Percentiles rank a stretch among this genome's conserved stretches.
These are phyloP conservation scores for Xylaria grammica DNA, from an alignment of 495 filamentous ascomycete species.

Conservation along the genomic window DNA sequence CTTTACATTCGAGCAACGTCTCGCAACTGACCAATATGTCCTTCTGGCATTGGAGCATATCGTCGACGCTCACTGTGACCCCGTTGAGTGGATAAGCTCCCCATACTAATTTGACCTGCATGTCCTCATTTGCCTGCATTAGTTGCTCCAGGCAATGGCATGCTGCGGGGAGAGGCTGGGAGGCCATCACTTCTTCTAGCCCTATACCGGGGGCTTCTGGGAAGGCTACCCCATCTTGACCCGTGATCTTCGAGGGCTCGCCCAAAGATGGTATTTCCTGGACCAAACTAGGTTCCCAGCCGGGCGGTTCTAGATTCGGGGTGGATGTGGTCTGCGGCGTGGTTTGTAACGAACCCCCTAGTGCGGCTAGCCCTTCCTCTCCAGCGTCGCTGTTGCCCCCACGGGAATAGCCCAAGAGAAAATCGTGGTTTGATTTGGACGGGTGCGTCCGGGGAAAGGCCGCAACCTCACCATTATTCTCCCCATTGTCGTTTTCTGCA, in stretches of 20 bases:
- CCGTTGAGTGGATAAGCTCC: neutral
- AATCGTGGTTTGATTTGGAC: neutral
- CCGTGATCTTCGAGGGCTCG: too few relatives aligned
- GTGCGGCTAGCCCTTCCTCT: neutral
- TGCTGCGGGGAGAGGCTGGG: neutral
- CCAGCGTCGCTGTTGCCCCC: neutral
- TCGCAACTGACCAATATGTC: conserved; percentile 11
- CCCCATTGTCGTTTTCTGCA: neutral
- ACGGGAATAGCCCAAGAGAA: neutral
- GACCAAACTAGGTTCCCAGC: neutral
- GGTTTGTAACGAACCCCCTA: neutral
- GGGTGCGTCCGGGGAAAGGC: neutral
- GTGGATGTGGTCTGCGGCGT: neutral
- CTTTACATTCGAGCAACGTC: neutral
- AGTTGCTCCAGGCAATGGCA: conserved; percentile 8
- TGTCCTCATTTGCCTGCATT: conserved; percentile 7
- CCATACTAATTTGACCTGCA: conserved; percentile 17
- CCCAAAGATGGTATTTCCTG: neutral
- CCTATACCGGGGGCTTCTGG: neutral
- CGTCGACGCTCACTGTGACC: conserved; percentile 3
- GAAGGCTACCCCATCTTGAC: neutral
- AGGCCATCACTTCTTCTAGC: neutral
- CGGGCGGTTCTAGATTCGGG: neutral
- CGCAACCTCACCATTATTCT: neutral
- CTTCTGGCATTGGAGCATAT: conserved; percentile 13